Evolutionary conservation across 1,139 yeast genomes (phyloP), one percentile per base, ranked within the genome.

Genomic region (Sugiyamaella novakii): DNA sequence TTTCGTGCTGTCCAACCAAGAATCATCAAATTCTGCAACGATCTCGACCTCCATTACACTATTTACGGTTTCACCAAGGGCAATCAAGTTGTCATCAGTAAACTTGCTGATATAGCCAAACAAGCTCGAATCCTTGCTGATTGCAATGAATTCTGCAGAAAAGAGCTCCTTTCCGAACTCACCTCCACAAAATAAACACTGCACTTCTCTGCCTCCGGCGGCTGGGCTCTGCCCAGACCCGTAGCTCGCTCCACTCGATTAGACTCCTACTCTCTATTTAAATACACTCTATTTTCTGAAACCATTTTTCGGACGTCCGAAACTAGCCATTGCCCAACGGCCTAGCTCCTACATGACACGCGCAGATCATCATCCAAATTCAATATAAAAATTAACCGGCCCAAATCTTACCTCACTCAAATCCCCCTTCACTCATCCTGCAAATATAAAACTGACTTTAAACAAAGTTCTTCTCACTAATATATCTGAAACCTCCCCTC

Each of bases 61-160:
- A 87, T 88, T 46, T 89, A 88, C 64, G 96, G 95, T 11, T 88
- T 88, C 67, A 81, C 81, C 2, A 74, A 78, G 56, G 96, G 96
- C 2, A 88, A 88, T 66, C 78, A 75, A 48, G 76, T 79, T 43
- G 94, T 88, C 11, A 76, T 88, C 50, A 71, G 78, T 35, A 82
- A 83, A 58, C 73, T 88, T 62, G 84, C 78, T 2, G 91, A 87
- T 52, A 78, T 88, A 49, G 94, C 87, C 2, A 79, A 83, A 58
- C 97, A 88, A 66, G 92, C 94, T 41, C 69, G 73, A 42, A 83
- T 87, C 25, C 69, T 87, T 70, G 72, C 80, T 29, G 92, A 84
- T 47, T 87, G 94, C 55, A 75, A 87, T 18, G 75, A 75, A 54
- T 55, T 53, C 42, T 58, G 62, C 42, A 48, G 54, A 43, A 24